A percentile compares a stretch with the other conserved stretches of the same genome.
These are phyloP conservation scores for Trichomonas vaginalis DNA, from an alignment of 208 protist genomes.

Conservation along the genomic window DNA sequence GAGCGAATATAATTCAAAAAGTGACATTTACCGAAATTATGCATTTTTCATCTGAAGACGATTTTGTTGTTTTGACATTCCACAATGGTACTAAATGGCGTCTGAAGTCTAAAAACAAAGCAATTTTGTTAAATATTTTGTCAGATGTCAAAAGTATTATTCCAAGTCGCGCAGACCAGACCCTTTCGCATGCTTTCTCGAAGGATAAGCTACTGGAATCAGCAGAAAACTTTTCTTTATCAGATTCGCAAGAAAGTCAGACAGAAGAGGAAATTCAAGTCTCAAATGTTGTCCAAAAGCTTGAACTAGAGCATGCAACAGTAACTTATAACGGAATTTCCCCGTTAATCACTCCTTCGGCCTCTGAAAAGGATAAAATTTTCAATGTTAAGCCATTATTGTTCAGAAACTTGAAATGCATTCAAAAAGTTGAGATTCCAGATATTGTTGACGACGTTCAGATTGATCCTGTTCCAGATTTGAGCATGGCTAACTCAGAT, in stretches of 20 bases:
- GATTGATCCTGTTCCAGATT: neutral
- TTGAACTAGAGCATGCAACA: neutral
- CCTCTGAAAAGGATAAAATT: neutral
- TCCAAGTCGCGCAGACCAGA: too few species aligned
- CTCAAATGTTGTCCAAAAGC: neutral
- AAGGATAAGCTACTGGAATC: neutral
- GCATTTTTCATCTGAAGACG: neutral
- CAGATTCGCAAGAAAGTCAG: neutral
- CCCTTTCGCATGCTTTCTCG: neutral
- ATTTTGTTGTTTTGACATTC: neutral
- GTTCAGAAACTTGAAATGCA: neutral
- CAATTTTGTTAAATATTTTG: neutral
- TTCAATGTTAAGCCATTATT: neutral
- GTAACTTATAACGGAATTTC: neutral
- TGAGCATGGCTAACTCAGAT: neutral
- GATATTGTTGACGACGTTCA: neutral
- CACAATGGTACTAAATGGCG: neutral
- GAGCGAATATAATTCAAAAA: neutral
- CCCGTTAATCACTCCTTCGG: neutral
- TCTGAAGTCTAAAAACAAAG: neutral
- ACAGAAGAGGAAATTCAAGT: neutral
- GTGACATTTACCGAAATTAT: neutral
- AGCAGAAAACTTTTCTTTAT: neutral
- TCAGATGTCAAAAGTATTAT: neutral
- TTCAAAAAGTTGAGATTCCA: neutral